A percentile compares a stretch with the other conserved stretches of the same genome.
phyloP scores from a whole-genome alignment of 805 yeast genomes.

The Yarrowia sp. region DNA sequence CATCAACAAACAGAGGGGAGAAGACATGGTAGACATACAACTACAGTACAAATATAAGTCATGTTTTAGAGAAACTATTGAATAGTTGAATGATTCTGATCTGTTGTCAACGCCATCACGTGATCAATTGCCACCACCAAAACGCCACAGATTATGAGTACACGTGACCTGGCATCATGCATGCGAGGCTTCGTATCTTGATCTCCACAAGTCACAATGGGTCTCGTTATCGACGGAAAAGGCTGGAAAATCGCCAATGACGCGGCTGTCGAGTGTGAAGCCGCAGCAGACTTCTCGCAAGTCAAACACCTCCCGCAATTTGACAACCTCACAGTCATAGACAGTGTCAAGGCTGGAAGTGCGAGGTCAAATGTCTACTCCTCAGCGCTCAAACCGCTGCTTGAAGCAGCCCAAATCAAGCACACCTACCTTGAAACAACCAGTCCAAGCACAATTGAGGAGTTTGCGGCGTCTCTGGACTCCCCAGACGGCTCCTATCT shows the following conservation, averaged over 20 bases:
- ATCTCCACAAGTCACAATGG: background rate
- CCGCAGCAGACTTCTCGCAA: background rate
- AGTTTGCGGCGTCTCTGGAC: conserved; percentile 34
- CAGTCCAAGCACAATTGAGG: conserved; percentile 35
- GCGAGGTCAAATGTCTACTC: conserved; percentile 36
- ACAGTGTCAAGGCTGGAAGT: conserved; percentile 39
- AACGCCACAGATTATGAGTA: background rate
- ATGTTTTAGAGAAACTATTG: too few species aligned
- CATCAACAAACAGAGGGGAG: too few species aligned
- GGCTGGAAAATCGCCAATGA: conserved; percentile 14
- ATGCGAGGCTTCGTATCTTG: background rate
- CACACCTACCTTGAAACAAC: conserved; percentile 42
- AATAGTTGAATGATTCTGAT: too few species aligned
- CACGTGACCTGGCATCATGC: conserved; percentile 16
- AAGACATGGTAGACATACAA: too few species aligned
- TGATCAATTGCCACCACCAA: too few species aligned
- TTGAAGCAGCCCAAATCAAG: conserved; percentile 37
- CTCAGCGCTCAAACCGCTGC: conserved; percentile 38
- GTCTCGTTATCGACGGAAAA: background rate
- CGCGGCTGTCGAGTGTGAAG: background rate
- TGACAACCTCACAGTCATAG: conserved; percentile 38
- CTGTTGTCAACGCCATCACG: too few species aligned
- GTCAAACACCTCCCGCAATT: conserved; percentile 27
- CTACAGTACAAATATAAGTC: too few species aligned
- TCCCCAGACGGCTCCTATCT: conserved; percentile 40